Percentiles rank a stretch among this genome's conserved stretches.
Evolutionary conservation across 129 eudicot genomes (phyloP).

Genomic region (Cynara cardunculus): DNA sequence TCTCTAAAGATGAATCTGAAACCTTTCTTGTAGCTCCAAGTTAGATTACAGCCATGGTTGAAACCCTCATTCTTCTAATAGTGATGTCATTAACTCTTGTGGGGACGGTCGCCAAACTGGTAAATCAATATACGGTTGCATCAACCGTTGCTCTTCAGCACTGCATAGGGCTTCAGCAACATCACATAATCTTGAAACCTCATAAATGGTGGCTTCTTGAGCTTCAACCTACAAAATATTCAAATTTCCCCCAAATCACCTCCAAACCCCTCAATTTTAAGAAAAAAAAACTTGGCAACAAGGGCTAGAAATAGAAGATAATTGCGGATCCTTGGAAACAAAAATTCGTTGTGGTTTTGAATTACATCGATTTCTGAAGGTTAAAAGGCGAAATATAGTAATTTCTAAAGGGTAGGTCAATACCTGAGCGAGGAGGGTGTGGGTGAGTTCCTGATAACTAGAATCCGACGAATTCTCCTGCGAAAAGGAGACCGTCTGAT

Average conservation of each 20-base stretch:
- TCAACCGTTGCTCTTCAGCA: conserved; percentile 54
- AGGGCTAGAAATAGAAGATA: too few relatives aligned
- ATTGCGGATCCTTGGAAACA: too few relatives aligned
- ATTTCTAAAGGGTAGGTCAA: neutral
- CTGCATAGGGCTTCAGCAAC: conserved; percentile 59
- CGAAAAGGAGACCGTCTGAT: neutral
- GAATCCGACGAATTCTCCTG: conserved; percentile 23
- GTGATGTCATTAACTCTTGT: conserved; percentile 46
- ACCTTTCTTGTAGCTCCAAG: conserved; percentile 15
- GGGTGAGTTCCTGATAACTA: conserved; percentile 26
- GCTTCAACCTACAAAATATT: conserved; percentile 50
- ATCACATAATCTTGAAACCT: conserved; percentile 56
- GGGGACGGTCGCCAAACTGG: conserved; percentile 74
- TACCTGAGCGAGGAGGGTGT: conserved; percentile 61
- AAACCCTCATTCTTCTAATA: conserved; percentile 41
- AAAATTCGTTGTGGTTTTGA: neutral
- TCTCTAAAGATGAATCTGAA: conserved; percentile 8
- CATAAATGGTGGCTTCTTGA: conserved; percentile 61
- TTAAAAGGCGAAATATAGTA: neutral
- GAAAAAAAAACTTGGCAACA: too few relatives aligned
- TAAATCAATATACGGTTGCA: conserved; percentile 40
- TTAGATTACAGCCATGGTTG: conserved; percentile 1
- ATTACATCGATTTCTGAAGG: neutral
- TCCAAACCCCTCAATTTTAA: conserved; percentile 28
- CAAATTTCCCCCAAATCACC: conserved; percentile 17